Percentiles rank a stretch among this genome's conserved stretches.
These are phyloP conservation scores for Paraurostyla sp. DNA, from an alignment of 73 alveolate species.

Conservation along the genomic window DNA sequence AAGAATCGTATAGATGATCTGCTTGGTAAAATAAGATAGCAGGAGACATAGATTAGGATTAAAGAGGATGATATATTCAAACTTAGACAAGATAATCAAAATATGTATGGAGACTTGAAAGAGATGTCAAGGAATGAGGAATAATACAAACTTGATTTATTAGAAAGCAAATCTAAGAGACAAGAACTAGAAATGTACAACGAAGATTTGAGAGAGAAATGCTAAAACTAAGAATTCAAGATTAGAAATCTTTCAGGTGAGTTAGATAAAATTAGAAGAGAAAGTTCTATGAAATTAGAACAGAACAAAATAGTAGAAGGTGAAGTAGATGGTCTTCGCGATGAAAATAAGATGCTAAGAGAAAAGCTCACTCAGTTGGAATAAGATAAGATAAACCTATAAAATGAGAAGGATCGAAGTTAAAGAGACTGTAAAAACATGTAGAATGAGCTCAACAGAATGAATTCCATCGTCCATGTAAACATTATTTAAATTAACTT, in stretches of 20 bases:
- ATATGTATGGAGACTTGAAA: slow-evolving; percentile 29
- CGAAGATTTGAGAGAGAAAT: slow-evolving; percentile 33
- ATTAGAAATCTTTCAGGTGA: background rate
- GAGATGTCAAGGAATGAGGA: slow-evolving; percentile 1
- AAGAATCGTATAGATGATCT: slow-evolving; percentile 5
- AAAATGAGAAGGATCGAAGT: slow-evolving; percentile 23
- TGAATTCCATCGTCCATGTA: slow-evolving; percentile 14
- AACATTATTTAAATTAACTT: background rate
- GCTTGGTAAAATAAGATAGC: background rate
- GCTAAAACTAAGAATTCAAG: background rate
- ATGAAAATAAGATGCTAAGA: slow-evolving; percentile 19
- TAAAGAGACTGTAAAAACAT: slow-evolving; percentile 34
- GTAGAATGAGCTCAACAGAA: slow-evolving; percentile 43
- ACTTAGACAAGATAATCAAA: slow-evolving; percentile 30
- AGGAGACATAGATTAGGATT: background rate
- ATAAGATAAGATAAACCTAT: background rate
- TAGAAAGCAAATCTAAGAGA: slow-evolving; percentile 16
- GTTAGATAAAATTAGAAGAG: slow-evolving; percentile 8
- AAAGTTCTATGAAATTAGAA: background rate
- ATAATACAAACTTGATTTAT: slow-evolving; percentile 1
- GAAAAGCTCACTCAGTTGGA: slow-evolving; percentile 16
- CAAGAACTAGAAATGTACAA: background rate
- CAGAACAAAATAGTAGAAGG: background rate
- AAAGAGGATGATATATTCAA: slow-evolving; percentile 47
- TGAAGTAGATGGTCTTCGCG: slow-evolving; percentile 10